phyloP scores from a whole-genome alignment of 129 eudicot species.

The Escallonia herrerae region DNA sequence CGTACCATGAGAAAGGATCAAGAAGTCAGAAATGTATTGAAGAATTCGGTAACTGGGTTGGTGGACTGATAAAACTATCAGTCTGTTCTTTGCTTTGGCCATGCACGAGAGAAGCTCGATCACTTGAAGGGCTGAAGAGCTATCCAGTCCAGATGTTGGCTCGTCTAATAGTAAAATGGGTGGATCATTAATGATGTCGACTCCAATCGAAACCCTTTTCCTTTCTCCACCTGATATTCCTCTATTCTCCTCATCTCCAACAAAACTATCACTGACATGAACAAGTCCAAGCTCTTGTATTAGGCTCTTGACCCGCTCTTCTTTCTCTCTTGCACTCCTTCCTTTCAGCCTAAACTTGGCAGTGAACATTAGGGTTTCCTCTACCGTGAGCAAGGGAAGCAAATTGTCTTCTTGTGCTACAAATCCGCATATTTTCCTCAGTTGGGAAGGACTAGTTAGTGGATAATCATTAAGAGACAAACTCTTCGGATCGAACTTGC shows the following conservation, averaged over 20 bases:
- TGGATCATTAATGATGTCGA: slow-evolving; percentile 86
- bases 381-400: slow-evolving; percentile 85
- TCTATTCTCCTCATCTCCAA: slow-evolving; percentile 81
- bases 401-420: slow-evolving; percentile 95
- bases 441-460: slow-evolving; percentile 49
- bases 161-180: slow-evolving; percentile 82
- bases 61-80: slow-evolving; percentile 73
- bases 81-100: slow-evolving; percentile 62
- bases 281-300: slow-evolving; percentile 74
- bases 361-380: slow-evolving; percentile 79
- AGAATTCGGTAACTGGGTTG: slow-evolving; percentile 92
- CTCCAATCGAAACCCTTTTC: slow-evolving; percentile 88
- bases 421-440: slow-evolving; percentile 84
- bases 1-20: slow-evolving; percentile 76
- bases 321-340: slow-evolving; percentile 33
- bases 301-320: slow-evolving; percentile 55
- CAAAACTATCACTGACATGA: slow-evolving; percentile 72
- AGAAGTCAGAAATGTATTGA: slow-evolving; percentile 52
- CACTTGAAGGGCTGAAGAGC: slow-evolving; percentile 88
- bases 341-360: slow-evolving; percentile 73
- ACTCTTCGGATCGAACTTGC: slow-evolving; percentile 51
- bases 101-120: slow-evolving; percentile 72
- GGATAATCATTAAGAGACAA: slow-evolving; percentile 47
- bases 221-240: slow-evolving; percentile 96
- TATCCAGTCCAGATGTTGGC: slow-evolving; percentile 95